phyloP scores from a whole-genome alignment of 129 eudicot species.

The Lactuca saligna region DNA sequence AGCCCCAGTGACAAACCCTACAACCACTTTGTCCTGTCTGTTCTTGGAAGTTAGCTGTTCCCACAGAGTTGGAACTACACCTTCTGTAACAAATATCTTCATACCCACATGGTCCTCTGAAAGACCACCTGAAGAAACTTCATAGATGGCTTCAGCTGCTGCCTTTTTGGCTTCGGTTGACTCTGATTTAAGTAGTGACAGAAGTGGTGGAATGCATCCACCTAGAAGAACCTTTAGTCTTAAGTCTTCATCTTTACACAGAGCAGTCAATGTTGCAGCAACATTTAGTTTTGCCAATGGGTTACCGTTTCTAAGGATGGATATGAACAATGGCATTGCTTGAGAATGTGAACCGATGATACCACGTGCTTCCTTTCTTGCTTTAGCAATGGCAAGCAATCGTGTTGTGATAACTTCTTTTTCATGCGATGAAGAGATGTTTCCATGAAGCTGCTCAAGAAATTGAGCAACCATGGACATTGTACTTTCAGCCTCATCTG shows the following conservation, averaged over 20 bases:
- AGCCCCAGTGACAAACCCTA: conserved; percentile 78
- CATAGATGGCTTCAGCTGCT: conserved; percentile 77
- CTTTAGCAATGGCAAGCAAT: conserved; percentile 55
- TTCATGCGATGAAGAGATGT: conserved; percentile 54
- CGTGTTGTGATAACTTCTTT: conserved; percentile 65
- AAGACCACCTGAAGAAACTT: conserved; percentile 67
- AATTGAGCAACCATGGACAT: conserved; percentile 63
- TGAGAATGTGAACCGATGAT: conserved; percentile 76
- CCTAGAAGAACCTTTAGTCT: conserved; percentile 76
- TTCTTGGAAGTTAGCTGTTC: conserved; percentile 54
- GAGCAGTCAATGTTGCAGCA: conserved; percentile 55
- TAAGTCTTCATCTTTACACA: conserved; percentile 73
- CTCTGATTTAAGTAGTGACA: conserved; percentile 64
- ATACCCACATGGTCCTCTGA: conserved; percentile 73
- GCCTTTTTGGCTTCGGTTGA: conserved; percentile 63
- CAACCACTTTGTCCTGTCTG: conserved; percentile 65
- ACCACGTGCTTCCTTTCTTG: conserved; percentile 63
- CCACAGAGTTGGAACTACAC: conserved; percentile 82
- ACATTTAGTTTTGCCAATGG: conserved; percentile 56
- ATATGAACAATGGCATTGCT: conserved; percentile 79
- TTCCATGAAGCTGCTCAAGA: conserved; percentile 70
- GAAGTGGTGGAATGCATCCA: conserved; percentile 77
- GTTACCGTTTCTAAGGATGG: conserved; percentile 64
- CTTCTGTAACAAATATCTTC: conserved; percentile 76
- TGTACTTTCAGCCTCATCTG: conserved; percentile 58